Conservation (phyloP, 2,329 filamentous ascomycete genomes). For the Metarhizium guizhouense region DNA sequence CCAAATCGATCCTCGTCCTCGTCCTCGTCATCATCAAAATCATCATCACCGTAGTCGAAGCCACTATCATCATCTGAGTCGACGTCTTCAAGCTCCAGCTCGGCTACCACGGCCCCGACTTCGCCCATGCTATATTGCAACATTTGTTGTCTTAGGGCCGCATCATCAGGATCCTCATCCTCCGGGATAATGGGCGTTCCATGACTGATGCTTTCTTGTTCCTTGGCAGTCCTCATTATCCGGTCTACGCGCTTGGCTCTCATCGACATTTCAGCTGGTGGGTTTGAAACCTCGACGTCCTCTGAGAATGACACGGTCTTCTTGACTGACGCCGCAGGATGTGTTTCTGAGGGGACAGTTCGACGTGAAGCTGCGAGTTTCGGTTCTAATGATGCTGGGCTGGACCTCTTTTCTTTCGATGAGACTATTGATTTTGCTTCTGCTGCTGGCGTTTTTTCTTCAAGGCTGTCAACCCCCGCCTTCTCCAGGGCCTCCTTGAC, state of each 20-base stretch:
- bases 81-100: conserved; percentile 73
- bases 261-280: conserved; percentile 22
- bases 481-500: conserved; percentile 67
- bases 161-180: conserved; percentile 73
- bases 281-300: conserved; percentile 34
- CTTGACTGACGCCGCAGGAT: conserved; percentile 18
- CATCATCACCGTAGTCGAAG: conserved; percentile 44
- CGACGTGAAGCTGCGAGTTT: neutral
- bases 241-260: conserved; percentile 42
- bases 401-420: neutral
- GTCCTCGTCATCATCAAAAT: conserved; percentile 46
- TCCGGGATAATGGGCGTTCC: conserved; percentile 52
- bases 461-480: conserved; percentile 54
- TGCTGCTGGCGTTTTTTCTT: conserved; percentile 4
- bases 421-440: neutral
- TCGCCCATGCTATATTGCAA: conserved; percentile 81
- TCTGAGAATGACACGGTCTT: conserved; percentile 57
- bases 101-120: conserved; percentile 84
- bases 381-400: neutral
- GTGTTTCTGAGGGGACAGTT: neutral
- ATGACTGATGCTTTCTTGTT: conserved; percentile 39
- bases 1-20: conserved; percentile 72
- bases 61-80: conserved; percentile 47
- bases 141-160: conserved; percentile 76
- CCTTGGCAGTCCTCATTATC: conserved; percentile 47